These are phyloP conservation scores for Tetracladium setigerum DNA, from an alignment of 495 filamentous ascomycete species.

Conservation along the genomic window DNA sequence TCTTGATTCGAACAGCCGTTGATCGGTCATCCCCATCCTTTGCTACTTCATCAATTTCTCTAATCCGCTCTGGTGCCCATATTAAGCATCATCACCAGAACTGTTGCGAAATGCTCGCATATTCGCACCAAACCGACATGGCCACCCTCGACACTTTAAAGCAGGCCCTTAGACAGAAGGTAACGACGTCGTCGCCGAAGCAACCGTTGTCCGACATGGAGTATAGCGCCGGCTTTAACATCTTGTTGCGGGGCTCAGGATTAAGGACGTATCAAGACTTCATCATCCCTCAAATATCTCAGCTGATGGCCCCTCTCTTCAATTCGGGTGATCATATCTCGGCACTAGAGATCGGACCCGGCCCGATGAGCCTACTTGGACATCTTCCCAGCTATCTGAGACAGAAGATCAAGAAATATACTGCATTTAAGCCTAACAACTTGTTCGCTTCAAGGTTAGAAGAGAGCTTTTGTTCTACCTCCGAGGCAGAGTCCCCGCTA, in stretches of 20 bases:
- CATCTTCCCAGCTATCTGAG: conserved; percentile 38
- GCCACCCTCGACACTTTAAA: conserved; percentile 44
- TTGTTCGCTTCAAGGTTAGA: conserved; percentile 41
- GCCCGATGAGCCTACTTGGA: conserved; percentile 47
- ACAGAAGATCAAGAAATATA: conserved; percentile 41
- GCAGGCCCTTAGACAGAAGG: conserved; percentile 34
- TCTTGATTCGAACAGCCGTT: too few relatives aligned
- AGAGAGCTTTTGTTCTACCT: conserved; percentile 35
- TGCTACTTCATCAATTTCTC: conserved; percentile 1
- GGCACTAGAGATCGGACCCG: conserved; percentile 54
- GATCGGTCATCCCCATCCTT: conserved; percentile 8
- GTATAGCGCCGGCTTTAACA: conserved; percentile 46
- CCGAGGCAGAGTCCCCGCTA: conserved; percentile 33
- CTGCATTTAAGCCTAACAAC: conserved; percentile 49
- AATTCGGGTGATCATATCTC: conserved; percentile 40
- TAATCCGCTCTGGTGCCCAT: conserved; percentile 4
- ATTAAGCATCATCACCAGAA: conserved; percentile 21
- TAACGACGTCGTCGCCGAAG: conserved; percentile 23
- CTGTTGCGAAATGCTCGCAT: conserved; percentile 1
- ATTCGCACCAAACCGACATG: conserved; percentile 31
- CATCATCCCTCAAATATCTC: conserved; percentile 48
- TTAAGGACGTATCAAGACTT: conserved; percentile 46
- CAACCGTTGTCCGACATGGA: conserved; percentile 44
- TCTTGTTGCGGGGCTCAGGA: conserved; percentile 35
- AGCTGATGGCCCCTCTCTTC: conserved; percentile 40